Evolutionary conservation across 306 rosid genomes (phyloP).

Genomic region (Rosa chinensis): DNA sequence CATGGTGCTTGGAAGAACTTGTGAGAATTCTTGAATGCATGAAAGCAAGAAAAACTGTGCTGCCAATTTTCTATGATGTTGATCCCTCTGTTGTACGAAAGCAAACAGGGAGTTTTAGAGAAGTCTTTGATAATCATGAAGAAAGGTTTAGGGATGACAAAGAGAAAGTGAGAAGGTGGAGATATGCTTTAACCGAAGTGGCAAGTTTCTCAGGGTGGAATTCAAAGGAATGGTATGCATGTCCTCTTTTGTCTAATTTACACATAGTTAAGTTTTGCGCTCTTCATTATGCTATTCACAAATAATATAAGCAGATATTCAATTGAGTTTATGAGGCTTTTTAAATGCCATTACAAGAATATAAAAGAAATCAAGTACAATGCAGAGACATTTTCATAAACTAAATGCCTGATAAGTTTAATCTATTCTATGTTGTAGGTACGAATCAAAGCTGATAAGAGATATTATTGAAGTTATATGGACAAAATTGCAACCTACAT

Average conservation of each 20-base stretch:
- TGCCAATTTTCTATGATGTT: constrained; percentile 5
- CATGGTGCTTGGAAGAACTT: constrained; percentile 23
- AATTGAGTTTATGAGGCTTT: background rate
- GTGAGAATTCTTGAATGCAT: constrained; percentile 6
- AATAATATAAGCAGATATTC: background rate
- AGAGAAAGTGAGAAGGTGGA: background rate
- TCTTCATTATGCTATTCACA: background rate
- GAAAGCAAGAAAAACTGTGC: background rate
- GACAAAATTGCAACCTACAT: background rate
- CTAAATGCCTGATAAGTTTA: background rate
- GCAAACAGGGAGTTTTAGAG: background rate
- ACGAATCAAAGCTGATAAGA: background rate
- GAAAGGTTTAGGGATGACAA: background rate
- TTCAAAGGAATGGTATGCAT: background rate
- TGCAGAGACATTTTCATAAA: no score
- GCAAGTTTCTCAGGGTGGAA: background rate
- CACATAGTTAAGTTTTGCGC: background rate
- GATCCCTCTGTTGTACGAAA: background rate
- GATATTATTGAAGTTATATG: background rate
- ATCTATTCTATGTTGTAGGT: background rate
- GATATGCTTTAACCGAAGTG: background rate
- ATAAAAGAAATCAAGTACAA: background rate
- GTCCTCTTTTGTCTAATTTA: no score
- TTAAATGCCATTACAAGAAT: no score
- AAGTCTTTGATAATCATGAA: background rate